These are phyloP conservation scores for Cenchrus purpureus DNA, from an alignment of 176 grass and related monocot species.

Conservation along the genomic window DNA sequence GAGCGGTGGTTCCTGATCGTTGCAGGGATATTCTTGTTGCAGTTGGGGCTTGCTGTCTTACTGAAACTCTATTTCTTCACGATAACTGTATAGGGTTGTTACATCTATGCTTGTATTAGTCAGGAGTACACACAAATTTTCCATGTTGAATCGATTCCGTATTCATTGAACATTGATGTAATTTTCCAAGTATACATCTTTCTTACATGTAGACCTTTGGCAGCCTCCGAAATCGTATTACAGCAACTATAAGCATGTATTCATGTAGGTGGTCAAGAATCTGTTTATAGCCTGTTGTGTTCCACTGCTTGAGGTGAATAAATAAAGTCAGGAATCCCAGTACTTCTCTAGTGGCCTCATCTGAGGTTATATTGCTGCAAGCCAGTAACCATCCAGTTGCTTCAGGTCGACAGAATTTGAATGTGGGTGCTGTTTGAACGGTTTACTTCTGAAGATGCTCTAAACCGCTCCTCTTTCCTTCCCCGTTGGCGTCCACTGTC, in stretches of 20 bases:
- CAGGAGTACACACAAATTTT: conserved; percentile 45
- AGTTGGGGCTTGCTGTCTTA: conserved; percentile 81
- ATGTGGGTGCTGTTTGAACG: background rate
- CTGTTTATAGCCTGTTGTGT: conserved; percentile 13
- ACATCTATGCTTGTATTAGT: conserved; percentile 41
- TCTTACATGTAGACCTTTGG: conserved; percentile 29
- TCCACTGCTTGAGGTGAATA: conserved; percentile 22
- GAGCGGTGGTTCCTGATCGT: conserved; percentile 93
- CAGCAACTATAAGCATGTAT: conserved; percentile 13
- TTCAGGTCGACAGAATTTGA: background rate
- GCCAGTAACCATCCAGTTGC: background rate
- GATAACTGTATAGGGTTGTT: conserved; percentile 73
- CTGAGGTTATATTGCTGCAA: background rate
- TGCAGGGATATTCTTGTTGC: conserved; percentile 92
- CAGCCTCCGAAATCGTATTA: conserved; percentile 3
- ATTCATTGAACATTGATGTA: conserved; percentile 62
- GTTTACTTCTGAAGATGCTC: too few relatives aligned
- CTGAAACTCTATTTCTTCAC: conserved; percentile 99
- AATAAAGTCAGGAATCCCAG: background rate
- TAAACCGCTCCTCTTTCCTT: too few relatives aligned
- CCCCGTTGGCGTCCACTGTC: too few relatives aligned
- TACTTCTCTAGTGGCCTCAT: background rate
- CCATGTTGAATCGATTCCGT: background rate
- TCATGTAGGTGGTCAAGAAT: background rate
- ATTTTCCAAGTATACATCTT: conserved; percentile 55